phyloP scores from a whole-genome alignment of 2,329 filamentous ascomycete genomes.

The Geosmithia putterillii region DNA sequence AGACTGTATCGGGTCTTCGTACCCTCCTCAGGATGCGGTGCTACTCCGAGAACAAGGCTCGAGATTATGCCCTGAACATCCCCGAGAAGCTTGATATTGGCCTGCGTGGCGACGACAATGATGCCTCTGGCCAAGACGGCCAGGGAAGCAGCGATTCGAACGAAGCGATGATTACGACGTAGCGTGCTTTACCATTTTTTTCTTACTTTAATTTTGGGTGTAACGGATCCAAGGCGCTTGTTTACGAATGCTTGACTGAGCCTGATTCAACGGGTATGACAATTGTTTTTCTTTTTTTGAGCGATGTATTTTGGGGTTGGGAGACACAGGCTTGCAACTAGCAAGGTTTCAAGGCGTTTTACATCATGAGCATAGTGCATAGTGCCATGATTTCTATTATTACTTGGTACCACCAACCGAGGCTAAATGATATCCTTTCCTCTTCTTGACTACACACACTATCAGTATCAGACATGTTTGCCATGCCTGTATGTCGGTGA shows the following conservation, averaged over 20 bases:
- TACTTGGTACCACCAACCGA: too few species aligned
- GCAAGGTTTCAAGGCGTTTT: too few species aligned
- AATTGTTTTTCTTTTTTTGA: background rate
- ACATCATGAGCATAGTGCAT: too few species aligned
- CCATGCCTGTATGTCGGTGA: too few species aligned
- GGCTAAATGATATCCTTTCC: too few species aligned
- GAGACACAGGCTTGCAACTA: too few species aligned
- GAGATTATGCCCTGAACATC: constrained; percentile 16
- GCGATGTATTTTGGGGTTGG: background rate
- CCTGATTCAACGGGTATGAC: too few species aligned
- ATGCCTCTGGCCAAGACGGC: constrained; percentile 12
- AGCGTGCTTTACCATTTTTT: constrained; percentile 2
- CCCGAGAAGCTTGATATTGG: constrained; percentile 23
- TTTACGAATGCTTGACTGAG: too few species aligned
- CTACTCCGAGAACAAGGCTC: constrained; percentile 65
- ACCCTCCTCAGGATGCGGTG: constrained; percentile 69
- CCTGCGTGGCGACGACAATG: constrained; percentile 21
- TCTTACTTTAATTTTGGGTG: background rate
- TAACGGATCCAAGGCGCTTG: background rate
- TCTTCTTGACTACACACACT: too few species aligned
- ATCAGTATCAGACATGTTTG: too few species aligned
- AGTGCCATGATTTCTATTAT: too few species aligned
- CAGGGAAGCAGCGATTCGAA: constrained; percentile 24
- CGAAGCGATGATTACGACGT: constrained; percentile 41
- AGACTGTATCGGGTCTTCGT: constrained; percentile 70